Percentiles rank a stretch among this genome's conserved stretches.
Evolutionary conservation across 2,329 filamentous ascomycete species (phyloP).

Genomic region (Aspergillus udagawae): DNA sequence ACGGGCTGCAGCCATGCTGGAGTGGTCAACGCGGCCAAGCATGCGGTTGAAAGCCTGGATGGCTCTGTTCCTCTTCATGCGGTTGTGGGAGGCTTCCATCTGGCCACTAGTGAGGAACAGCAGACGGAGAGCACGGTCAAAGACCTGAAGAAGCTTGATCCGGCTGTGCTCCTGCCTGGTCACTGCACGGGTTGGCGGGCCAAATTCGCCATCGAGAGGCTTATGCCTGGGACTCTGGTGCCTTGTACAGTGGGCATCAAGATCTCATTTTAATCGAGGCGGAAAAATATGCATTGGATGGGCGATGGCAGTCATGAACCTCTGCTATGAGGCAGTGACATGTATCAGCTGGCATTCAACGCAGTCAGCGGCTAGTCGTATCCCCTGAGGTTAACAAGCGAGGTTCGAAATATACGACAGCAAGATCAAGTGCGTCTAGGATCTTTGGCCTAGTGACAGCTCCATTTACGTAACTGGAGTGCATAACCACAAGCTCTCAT

Average conservation of each 20-base stretch:
- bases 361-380: too few relatives aligned
- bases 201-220: slow-evolving; percentile 50
- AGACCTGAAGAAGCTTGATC: slow-evolving; percentile 47
- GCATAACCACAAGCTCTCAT: background rate
- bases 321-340: background rate
- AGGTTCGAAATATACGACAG: too few relatives aligned
- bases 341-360: background rate
- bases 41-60: slow-evolving; percentile 42
- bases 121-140: slow-evolving; percentile 45
- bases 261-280: slow-evolving; percentile 28
- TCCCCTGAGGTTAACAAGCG: too few relatives aligned
- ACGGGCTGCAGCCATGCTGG: slow-evolving; percentile 56
- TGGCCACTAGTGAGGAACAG: slow-evolving; percentile 44
- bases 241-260: slow-evolving; percentile 50
- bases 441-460: too few relatives aligned
- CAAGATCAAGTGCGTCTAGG: too few relatives aligned
- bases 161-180: slow-evolving; percentile 50
- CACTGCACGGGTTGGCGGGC: slow-evolving; percentile 56
- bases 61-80: slow-evolving; percentile 44
- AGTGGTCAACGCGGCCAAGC: slow-evolving; percentile 49
- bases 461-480: too few relatives aligned
- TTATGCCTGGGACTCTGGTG: slow-evolving; percentile 48
- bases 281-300: background rate
- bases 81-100: slow-evolving; percentile 53
- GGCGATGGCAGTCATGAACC: background rate